phyloP scores from a whole-genome alignment of 2,329 filamentous ascomycete genomes.

The Colletotrichum plurivorum region DNA sequence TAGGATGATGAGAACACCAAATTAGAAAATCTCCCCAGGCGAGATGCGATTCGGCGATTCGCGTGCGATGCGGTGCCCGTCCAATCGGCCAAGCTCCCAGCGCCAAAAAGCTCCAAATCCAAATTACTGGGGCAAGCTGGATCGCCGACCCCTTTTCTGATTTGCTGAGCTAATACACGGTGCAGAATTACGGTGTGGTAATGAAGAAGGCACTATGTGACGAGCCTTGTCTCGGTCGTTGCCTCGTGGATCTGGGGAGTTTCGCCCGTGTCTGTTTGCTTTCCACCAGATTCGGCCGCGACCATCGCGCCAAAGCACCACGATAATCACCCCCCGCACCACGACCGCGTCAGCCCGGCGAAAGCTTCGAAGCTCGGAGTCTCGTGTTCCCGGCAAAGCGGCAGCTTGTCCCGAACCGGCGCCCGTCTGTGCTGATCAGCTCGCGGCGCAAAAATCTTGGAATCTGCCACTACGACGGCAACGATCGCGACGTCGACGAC shows the following conservation, averaged over 20 bases:
- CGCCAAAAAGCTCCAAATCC: slow-evolving; percentile 6
- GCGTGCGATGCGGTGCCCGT: no score
- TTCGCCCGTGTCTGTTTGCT: background rate
- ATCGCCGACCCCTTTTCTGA: background rate
- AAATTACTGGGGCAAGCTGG: background rate
- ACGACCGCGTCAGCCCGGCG: background rate
- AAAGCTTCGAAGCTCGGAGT: slow-evolving; percentile 9
- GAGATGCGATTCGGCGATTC: no score
- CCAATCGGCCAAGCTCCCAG: slow-evolving; percentile 16
- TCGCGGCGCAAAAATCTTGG: background rate
- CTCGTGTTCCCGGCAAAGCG: slow-evolving; percentile 6
- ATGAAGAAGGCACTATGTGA: slow-evolving; percentile 24
- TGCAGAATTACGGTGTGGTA: no score
- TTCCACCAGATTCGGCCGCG: slow-evolving; percentile 14
- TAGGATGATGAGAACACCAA: background rate
- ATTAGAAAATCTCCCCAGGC: background rate
- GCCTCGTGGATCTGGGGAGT: slow-evolving; percentile 7
- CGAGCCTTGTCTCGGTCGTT: slow-evolving; percentile 21
- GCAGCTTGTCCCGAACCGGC: background rate
- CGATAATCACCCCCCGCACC: slow-evolving; percentile 3
- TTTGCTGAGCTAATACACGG: background rate
- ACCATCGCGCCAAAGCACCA: slow-evolving; percentile 6
- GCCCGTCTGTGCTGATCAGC: slow-evolving; percentile 12
- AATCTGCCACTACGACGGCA: background rate
- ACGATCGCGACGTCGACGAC: no score